Evolutionary conservation across 371 early-diverging fungal species (phyloP).

Genomic region (Mucor piriformis): DNA sequence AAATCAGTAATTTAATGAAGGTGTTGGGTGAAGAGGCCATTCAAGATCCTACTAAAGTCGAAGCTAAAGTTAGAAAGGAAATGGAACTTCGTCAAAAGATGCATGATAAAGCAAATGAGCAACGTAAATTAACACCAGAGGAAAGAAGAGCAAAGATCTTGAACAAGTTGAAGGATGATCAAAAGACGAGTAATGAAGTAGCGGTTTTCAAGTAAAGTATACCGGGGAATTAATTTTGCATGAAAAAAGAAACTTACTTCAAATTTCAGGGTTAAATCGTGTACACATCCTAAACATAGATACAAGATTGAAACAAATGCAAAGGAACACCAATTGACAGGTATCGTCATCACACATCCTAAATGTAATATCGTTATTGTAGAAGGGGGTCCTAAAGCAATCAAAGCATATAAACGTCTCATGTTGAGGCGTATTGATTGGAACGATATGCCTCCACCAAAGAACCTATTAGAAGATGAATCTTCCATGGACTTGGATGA

Average conservation of each 20-base stretch:
- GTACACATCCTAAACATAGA: conserved; percentile 75
- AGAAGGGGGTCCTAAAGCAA: conserved; percentile 91
- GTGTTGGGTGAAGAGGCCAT: conserved; percentile 91
- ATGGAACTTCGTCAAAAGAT: conserved; percentile 79
- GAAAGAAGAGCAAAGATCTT: conserved; percentile 79
- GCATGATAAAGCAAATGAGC: conserved; percentile 82
- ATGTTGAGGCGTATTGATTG: conserved; percentile 97
- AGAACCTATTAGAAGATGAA: conserved; percentile 44
- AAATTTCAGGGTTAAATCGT: conserved; percentile 67
- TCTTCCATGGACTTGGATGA: conserved; percentile 42
- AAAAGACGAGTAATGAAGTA: conserved; percentile 61
- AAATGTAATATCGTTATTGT: conserved; percentile 84
- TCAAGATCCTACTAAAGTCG: conserved; percentile 92
- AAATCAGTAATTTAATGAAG: conserved; percentile 91
- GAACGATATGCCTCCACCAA: conserved; percentile 61
- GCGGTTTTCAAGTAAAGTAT: conserved; percentile 79
- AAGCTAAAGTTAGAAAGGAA: conserved; percentile 86
- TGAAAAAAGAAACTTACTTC: not conserved
- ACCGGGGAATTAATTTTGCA: not conserved
- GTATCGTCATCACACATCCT: conserved; percentile 75
- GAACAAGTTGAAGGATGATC: conserved; percentile 76
- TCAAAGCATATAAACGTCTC: conserved; percentile 91
- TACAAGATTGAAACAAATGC: conserved; percentile 94
- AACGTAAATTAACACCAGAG: conserved; percentile 86
- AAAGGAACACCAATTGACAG: conserved; percentile 80